Percentiles rank a stretch among this genome's conserved stretches.
Conservation (phyloP, 192 early-diverging fungal species). For the Geranomyces variabilis region DNA sequence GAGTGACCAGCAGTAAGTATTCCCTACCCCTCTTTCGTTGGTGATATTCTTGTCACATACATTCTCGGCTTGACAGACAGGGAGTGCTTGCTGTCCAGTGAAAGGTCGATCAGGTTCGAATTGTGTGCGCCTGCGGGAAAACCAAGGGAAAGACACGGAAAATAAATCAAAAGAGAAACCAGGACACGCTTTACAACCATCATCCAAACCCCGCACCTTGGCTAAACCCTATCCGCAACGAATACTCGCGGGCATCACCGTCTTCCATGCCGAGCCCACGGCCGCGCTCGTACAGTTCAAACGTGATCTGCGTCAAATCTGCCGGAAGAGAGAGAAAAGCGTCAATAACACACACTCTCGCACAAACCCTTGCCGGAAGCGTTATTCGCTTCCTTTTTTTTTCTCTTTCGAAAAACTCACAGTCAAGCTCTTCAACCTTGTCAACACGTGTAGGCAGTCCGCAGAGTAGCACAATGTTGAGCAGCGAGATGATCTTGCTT, state of each 20-base stretch:
- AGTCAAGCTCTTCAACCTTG: conserved; percentile 87
- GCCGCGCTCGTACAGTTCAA: conserved; percentile 92
- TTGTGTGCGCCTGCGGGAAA: conserved; percentile 76
- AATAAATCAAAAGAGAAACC: background rate
- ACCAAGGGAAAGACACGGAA: background rate
- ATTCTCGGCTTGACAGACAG: conserved; percentile 79
- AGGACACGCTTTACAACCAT: too few relatives aligned
- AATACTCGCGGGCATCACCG: conserved; percentile 73
- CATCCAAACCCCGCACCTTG: conserved; percentile 48
- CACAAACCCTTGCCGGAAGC: background rate
- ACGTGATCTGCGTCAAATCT: conserved; percentile 96
- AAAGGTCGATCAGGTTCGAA: conserved; percentile 85
- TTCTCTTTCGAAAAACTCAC: conserved; percentile 48
- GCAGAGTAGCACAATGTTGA: conserved; percentile 89
- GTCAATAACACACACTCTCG: background rate
- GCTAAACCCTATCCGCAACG: conserved; percentile 84
- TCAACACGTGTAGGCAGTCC: conserved; percentile 74
- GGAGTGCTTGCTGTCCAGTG: conserved; percentile 82
- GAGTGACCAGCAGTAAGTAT: background rate
- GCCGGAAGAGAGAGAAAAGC: background rate
- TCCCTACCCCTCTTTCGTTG: background rate
- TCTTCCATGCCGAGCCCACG: conserved; percentile 42
- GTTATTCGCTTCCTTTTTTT: background rate
- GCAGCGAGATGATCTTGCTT: conserved; percentile 88
- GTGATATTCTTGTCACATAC: conserved; percentile 40